Evolutionary conservation across 2,329 filamentous ascomycete genomes (phyloP).

Genomic region (Mariannaea sp.): DNA sequence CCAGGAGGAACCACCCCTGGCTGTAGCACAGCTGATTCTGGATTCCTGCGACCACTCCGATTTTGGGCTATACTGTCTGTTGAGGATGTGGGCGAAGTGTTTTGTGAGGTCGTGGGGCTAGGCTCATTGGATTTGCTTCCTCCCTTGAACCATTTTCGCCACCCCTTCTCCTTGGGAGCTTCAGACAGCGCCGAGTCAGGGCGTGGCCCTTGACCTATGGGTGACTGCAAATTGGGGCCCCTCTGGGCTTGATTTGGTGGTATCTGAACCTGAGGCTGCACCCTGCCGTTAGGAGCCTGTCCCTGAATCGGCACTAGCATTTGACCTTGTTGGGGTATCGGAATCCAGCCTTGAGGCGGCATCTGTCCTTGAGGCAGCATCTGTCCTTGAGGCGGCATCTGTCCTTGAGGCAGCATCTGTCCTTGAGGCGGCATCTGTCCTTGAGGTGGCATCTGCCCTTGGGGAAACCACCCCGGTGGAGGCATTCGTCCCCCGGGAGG

Average conservation of each 20-base stretch:
- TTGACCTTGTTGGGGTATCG: too few species aligned
- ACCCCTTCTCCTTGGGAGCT: conserved; percentile 34
- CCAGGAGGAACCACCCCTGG: conserved; percentile 24
- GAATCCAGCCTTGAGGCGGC: not conserved
- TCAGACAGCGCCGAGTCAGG: conserved; percentile 29
- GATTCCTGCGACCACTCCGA: conserved; percentile 32
- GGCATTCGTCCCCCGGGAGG: conserved; percentile 7
- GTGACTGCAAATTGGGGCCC: conserved; percentile 25
- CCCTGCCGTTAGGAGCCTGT: conserved; percentile 6
- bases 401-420: conserved; percentile 3
- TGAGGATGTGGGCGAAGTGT: conserved; percentile 17
- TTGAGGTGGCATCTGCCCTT: conserved; percentile 5
- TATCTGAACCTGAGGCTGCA: conserved; percentile 13
- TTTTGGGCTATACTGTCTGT: conserved; percentile 11
- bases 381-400: conserved; percentile 5
- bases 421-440: conserved; percentile 11
- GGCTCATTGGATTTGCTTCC: conserved; percentile 29
- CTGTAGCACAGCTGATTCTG: conserved; percentile 31
- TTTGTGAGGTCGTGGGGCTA: conserved; percentile 25
- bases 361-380: not conserved
- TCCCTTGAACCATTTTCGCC: conserved; percentile 36
- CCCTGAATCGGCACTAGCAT: conserved; percentile 18
- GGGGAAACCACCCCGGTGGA: conserved; percentile 11
- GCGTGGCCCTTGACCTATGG: conserved; percentile 16
- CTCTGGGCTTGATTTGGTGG: conserved; percentile 23